A percentile compares a stretch with the other conserved stretches of the same genome.
These are phyloP conservation scores for Papiliotrema laurentii DNA, from an alignment of 1,284 basidiomycete species.

Conservation along the genomic window DNA sequence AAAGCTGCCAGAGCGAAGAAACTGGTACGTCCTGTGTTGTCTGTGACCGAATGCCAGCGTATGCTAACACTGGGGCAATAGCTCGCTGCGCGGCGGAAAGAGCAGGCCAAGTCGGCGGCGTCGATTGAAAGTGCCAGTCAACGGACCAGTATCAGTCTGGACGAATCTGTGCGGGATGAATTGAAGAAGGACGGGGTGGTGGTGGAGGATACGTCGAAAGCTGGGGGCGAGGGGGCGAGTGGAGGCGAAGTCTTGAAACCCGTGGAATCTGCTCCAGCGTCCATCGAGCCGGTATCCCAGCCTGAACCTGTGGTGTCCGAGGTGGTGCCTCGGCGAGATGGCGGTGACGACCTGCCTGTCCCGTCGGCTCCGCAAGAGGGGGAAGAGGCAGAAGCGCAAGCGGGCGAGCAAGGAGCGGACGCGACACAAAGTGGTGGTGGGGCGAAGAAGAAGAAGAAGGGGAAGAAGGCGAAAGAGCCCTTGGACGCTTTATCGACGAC, in stretches of 20 bases:
- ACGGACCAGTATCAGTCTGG: slow-evolving; percentile 1
- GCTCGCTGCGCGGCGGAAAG: neutral
- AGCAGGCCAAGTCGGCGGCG: neutral
- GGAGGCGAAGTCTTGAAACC: too few relatives aligned
- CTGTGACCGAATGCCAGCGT: neutral
- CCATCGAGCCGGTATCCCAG: neutral
- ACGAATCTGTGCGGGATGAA: neutral
- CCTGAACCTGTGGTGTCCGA: neutral
- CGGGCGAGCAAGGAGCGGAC: neutral
- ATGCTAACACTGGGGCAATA: neutral
- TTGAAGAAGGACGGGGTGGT: neutral
- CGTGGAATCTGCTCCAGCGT: neutral
- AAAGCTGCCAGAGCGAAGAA: slow-evolving; percentile 9
- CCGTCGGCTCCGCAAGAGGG: neutral
- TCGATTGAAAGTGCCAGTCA: neutral
- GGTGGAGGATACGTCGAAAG: neutral
- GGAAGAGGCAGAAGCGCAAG: neutral
- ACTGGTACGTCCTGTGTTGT: neutral
- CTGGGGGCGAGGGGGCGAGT: too few relatives aligned
- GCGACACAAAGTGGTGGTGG: neutral
- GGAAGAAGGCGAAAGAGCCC: slow-evolving; percentile 54
- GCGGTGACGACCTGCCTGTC: neutral
- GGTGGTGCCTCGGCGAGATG: neutral
- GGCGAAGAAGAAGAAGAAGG: slow-evolving; percentile 52
- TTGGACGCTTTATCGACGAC: neutral